phyloP scores from a whole-genome alignment of 768 basidiomycete genomes.

The Calocera cornea region DNA sequence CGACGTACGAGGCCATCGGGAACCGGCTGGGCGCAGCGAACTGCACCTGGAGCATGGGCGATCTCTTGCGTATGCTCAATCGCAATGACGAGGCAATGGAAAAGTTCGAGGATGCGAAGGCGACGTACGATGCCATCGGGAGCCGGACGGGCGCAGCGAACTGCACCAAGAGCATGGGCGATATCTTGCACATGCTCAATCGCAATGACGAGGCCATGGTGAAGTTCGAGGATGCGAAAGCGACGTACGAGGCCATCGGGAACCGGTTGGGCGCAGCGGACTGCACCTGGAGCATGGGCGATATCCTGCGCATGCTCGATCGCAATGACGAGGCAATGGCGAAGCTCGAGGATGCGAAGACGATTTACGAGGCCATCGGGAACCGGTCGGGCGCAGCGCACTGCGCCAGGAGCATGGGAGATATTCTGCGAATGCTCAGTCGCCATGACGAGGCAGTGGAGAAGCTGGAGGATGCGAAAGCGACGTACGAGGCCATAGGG shows the following conservation, averaged over 20 bases:
- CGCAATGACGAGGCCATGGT: too few species aligned
- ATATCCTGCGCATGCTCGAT: not conserved
- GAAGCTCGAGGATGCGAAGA: not conserved
- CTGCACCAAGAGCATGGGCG: too few species aligned
- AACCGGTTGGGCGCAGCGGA: not conserved
- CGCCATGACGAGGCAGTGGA: not conserved
- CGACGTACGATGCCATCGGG: too few species aligned
- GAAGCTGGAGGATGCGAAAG: not conserved
- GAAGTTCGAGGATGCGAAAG: too few species aligned
- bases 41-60: not conserved
- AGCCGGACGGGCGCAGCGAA: too few species aligned
- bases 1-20: not conserved
- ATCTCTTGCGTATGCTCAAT: too few species aligned
- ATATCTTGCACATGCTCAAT: too few species aligned
- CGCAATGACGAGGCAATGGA: too few species aligned
- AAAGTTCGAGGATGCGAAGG: too few species aligned
- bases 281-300: not conserved
- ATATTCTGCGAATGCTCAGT: not conserved
- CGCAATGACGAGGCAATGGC: not conserved
- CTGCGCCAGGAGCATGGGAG: not conserved
- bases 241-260: too few species aligned
- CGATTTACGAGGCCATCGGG: not conserved
- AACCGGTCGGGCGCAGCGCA: not conserved
- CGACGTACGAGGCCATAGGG: too few species aligned
- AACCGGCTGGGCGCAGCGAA: not conserved